phyloP scores from a whole-genome alignment of 225 moss, liverwort and hornwort species.

The Polytrichum formosum region DNA sequence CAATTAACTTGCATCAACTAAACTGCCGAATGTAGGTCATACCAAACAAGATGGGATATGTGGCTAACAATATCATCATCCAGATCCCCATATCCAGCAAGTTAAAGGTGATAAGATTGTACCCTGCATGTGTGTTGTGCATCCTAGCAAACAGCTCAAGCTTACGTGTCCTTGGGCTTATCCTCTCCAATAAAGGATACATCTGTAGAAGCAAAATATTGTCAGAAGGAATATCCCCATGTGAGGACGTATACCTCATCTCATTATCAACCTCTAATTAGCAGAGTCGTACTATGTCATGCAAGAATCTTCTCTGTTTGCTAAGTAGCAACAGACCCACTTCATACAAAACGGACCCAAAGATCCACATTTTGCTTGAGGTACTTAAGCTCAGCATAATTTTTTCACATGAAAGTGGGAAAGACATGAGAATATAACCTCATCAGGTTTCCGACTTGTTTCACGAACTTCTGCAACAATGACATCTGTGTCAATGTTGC shows the following conservation, averaged over 20 bases:
- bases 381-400: background rate
- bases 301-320: too few relatives aligned
- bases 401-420: background rate
- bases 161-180: slow-evolving; percentile 97
- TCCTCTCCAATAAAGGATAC: slow-evolving; percentile 96
- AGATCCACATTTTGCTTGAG: too few relatives aligned
- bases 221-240: too few relatives aligned
- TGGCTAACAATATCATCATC: too few relatives aligned
- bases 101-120: slow-evolving; percentile 11
- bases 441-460: slow-evolving; percentile 98
- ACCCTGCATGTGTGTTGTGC: slow-evolving; percentile 99
- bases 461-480: slow-evolving; percentile 99
- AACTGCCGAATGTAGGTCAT: too few relatives aligned
- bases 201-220: slow-evolving; percentile 56
- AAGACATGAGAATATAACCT: slow-evolving; percentile 44
- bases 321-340: too few relatives aligned
- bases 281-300: too few relatives aligned
- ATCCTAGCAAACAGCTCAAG: slow-evolving; percentile 97
- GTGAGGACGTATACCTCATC: too few relatives aligned
- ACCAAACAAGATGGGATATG: too few relatives aligned
- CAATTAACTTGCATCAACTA: too few relatives aligned
- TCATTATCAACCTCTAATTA: too few relatives aligned
- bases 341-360: too few relatives aligned
- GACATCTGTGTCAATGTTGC: slow-evolving; percentile 98
- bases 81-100: background rate